phyloP scores from a whole-genome alignment of 2,329 filamentous ascomycete genomes.

The Cryphonectria carpinicola region DNA sequence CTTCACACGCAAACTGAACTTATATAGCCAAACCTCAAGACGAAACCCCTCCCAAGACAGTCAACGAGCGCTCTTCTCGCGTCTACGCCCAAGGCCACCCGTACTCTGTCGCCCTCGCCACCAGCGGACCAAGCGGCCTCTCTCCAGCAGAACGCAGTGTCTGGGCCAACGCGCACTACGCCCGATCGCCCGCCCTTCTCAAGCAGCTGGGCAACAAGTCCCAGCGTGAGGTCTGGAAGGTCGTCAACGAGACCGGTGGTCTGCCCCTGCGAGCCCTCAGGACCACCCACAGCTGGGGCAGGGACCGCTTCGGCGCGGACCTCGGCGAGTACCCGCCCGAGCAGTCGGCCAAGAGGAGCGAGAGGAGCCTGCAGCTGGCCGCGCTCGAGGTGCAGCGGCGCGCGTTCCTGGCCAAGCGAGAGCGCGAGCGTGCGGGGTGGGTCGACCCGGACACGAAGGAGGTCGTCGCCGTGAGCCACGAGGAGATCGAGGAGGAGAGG shows the following conservation, averaged over 20 bases:
- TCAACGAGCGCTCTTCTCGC: conserved; percentile 52
- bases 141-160: conserved; percentile 53
- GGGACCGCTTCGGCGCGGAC: conserved; percentile 53
- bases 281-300: conserved; percentile 48
- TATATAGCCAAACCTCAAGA: conserved; percentile 36
- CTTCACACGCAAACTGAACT: background rate
- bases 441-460: conserved; percentile 32
- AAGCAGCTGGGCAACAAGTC: conserved; percentile 46
- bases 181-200: conserved; percentile 45
- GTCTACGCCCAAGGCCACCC: conserved; percentile 57
- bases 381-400: conserved; percentile 49
- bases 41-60: conserved; percentile 46
- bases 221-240: conserved; percentile 62
- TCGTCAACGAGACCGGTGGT: conserved; percentile 52
- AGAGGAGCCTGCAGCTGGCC: conserved; percentile 48
- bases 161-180: conserved; percentile 52
- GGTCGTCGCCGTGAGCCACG: conserved; percentile 36
- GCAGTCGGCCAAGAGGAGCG: conserved; percentile 48
- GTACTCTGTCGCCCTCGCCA: conserved; percentile 48
- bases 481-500: conserved; percentile 52
- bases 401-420: conserved; percentile 47
- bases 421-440: conserved; percentile 32
- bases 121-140: conserved; percentile 50
- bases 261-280: conserved; percentile 52
- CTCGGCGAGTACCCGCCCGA: conserved; percentile 52